Percentiles rank a stretch among this genome's conserved stretches.
These are phyloP conservation scores for Mycena crocata DNA, from an alignment of 768 basidiomycete genomes.

Conservation along the genomic window DNA sequence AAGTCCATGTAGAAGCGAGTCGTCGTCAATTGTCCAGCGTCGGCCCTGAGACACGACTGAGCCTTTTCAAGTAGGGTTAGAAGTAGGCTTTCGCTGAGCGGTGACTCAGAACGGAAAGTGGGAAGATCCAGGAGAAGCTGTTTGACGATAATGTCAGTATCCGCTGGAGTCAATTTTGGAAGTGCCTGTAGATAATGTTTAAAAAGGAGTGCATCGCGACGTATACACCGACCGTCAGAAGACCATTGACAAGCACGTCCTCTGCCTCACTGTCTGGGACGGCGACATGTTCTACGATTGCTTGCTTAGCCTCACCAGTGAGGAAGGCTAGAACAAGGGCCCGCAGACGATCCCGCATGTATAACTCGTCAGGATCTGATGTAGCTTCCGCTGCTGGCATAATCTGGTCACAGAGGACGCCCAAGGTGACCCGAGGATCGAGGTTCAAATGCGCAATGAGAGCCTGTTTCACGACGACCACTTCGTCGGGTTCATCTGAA, in stretches of 20 bases:
- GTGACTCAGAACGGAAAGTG: constrained; percentile 51
- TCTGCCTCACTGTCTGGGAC: constrained; percentile 59
- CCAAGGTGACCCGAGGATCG: constrained; percentile 68
- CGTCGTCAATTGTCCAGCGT: constrained; percentile 46
- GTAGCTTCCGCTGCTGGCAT: constrained; percentile 59
- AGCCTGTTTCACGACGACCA: constrained; percentile 68
- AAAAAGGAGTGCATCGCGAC: neutral
- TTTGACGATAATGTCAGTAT: constrained; percentile 61
- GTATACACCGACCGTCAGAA: constrained; percentile 58
- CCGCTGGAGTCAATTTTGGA: constrained; percentile 52
- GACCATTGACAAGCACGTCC: constrained; percentile 56
- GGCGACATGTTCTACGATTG: constrained; percentile 58
- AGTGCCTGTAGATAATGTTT: constrained; percentile 55
- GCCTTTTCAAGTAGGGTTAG: constrained; percentile 30
- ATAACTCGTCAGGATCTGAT: constrained; percentile 67
- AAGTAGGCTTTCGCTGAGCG: constrained; percentile 54
- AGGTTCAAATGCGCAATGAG: constrained; percentile 72
- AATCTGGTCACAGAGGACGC: constrained; percentile 78
- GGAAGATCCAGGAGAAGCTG: constrained; percentile 64
- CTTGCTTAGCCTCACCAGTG: constrained; percentile 59
- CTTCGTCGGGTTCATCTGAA: constrained; percentile 75
- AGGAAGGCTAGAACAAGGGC: constrained; percentile 72
- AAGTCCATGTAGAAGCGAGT: constrained; percentile 61
- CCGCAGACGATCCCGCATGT: constrained; percentile 66
- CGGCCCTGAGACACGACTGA: constrained; percentile 21